Evolutionary conservation across 2,329 filamentous ascomycete species (phyloP).

Genomic region (Leptographium procerum): DNA sequence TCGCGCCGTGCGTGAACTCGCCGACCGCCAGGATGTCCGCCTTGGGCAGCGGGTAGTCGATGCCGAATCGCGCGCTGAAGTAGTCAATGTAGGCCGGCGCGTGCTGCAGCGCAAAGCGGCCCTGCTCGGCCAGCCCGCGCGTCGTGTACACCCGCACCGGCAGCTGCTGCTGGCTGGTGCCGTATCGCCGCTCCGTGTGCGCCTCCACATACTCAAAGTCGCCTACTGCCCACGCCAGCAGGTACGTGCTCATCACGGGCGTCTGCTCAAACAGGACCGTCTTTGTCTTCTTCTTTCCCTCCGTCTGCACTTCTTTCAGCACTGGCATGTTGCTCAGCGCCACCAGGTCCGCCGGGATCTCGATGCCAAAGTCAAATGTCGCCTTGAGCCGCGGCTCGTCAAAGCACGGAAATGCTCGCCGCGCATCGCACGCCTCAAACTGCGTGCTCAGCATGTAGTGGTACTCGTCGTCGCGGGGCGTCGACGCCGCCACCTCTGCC

Average conservation of each 20-base stretch:
- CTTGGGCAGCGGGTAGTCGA: slow-evolving; percentile 89
- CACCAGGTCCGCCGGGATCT: slow-evolving; percentile 77
- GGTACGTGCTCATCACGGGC: slow-evolving; percentile 84
- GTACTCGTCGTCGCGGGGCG: slow-evolving; percentile 59
- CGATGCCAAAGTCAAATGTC: slow-evolving; percentile 86
- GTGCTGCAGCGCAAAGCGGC: slow-evolving; percentile 78
- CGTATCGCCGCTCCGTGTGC: slow-evolving; percentile 75
- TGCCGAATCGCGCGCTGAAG: slow-evolving; percentile 88
- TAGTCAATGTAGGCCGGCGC: slow-evolving; percentile 91
- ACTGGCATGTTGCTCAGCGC: slow-evolving; percentile 94
- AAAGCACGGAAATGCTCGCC: slow-evolving; percentile 92
- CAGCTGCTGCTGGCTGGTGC: slow-evolving; percentile 64
- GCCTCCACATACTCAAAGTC: slow-evolving; percentile 96
- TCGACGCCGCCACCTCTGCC: slow-evolving; percentile 55
- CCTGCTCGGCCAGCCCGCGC: slow-evolving; percentile 85
- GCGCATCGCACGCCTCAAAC: slow-evolving; percentile 92
- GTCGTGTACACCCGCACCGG: slow-evolving; percentile 96
- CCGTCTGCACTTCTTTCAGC: slow-evolving; percentile 49
- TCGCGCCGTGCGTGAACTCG: slow-evolving; percentile 79
- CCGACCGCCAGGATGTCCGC: slow-evolving; percentile 83
- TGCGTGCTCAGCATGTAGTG: slow-evolving; percentile 86
- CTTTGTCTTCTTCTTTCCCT: slow-evolving; percentile 43
- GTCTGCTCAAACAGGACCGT: slow-evolving; percentile 70
- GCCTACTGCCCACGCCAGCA: slow-evolving; percentile 87
- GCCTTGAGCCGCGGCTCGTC: slow-evolving; percentile 97